phyloP scores from a whole-genome alignment of 192 early-diverging fungal genomes.

The Lobosporangium transversale region DNA sequence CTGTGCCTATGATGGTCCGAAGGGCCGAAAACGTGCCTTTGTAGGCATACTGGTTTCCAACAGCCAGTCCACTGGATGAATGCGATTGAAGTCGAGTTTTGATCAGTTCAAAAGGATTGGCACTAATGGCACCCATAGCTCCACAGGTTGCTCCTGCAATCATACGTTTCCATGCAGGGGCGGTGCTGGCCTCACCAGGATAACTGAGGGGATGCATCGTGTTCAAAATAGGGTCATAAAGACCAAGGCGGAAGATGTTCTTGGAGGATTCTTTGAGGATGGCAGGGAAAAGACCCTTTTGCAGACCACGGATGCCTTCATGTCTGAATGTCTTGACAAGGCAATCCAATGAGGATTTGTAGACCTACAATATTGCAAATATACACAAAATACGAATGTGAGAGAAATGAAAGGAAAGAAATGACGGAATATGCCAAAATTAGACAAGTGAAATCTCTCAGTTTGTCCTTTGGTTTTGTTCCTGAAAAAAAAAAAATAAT shows the following conservation, averaged over 20 bases:
- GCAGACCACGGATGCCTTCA: constrained; percentile 74
- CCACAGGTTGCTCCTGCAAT: constrained; percentile 76
- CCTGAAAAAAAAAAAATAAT: background rate
- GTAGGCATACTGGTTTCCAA: constrained; percentile 76
- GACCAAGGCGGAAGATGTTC: constrained; percentile 76
- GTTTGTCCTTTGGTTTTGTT: background rate
- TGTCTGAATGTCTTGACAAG: constrained; percentile 71
- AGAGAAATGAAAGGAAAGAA: constrained; percentile 2
- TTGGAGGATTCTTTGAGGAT: constrained; percentile 77
- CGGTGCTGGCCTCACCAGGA: constrained; percentile 53
- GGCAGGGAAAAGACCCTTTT: constrained; percentile 78
- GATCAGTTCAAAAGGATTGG: constrained; percentile 81
- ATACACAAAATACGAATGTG: too few relatives aligned
- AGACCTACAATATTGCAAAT: too few relatives aligned
- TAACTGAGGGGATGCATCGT: constrained; percentile 62
- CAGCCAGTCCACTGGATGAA: constrained; percentile 62
- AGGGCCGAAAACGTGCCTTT: constrained; percentile 68
- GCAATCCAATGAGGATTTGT: constrained; percentile 73
- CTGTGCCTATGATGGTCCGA: constrained; percentile 57
- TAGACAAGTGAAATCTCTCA: background rate
- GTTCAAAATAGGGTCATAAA: constrained; percentile 78
- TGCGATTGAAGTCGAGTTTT: constrained; percentile 77
- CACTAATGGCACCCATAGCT: constrained; percentile 77
- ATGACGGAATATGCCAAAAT: too few relatives aligned
- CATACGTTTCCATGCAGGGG: constrained; percentile 82